phyloP scores from a whole-genome alignment of 2,329 filamentous ascomycete genomes.

The Alternaria brassicae region DNA sequence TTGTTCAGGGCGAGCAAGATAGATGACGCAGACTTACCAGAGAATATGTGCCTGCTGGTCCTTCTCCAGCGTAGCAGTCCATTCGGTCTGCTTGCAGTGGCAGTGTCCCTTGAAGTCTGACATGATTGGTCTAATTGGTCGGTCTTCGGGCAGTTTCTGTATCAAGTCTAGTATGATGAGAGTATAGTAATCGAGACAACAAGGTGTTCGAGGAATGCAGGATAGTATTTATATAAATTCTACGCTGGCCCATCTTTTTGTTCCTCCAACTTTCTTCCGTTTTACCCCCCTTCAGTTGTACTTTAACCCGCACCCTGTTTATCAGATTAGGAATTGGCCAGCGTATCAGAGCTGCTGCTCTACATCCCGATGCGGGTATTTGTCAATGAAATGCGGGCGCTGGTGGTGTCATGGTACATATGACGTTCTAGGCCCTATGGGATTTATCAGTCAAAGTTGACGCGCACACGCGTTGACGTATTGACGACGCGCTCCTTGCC shows the following conservation, averaged over 20 bases:
- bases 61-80: slow-evolving; percentile 58
- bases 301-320: not conserved
- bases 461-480: not conserved
- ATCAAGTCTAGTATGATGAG: not conserved
- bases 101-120: slow-evolving; percentile 59
- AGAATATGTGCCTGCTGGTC: slow-evolving; percentile 56
- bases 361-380: slow-evolving; percentile 5
- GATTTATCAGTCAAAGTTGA: not conserved
- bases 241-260: not conserved
- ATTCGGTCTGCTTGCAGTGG: slow-evolving; percentile 63
- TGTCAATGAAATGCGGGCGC: slow-evolving; percentile 1
- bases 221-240: slow-evolving; percentile 4
- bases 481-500: not conserved
- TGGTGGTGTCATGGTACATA: not conserved
- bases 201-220: slow-evolving; percentile 14
- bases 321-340: not conserved
- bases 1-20: not conserved
- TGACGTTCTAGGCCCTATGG: not conserved
- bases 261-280: not conserved
- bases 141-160: not conserved
- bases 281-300: not conserved
- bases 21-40: slow-evolving; percentile 47
- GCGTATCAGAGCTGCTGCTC: slow-evolving; percentile 5
- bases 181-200: not conserved
- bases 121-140: slow-evolving; percentile 45